Evolutionary conservation across 768 basidiomycete genomes (phyloP).

Genomic region (Coprinopsis strossmayeri): DNA sequence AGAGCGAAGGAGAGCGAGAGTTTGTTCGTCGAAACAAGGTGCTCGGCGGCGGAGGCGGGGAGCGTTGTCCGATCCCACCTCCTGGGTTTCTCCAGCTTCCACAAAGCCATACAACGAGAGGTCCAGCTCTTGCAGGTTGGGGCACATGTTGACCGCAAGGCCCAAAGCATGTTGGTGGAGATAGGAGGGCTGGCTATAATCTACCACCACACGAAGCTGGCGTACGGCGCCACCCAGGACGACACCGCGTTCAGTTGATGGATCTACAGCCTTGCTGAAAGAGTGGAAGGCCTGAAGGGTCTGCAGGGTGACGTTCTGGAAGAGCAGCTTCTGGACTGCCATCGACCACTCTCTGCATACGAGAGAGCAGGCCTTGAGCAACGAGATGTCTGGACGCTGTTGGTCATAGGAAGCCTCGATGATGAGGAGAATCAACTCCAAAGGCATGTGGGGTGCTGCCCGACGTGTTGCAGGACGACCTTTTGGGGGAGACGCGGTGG

Average conservation of each 20-base stretch:
- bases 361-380: constrained; percentile 51
- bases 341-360: constrained; percentile 63
- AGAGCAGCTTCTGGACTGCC: constrained; percentile 60
- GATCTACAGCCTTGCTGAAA: constrained; percentile 47
- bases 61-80: constrained; percentile 20
- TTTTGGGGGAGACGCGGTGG: not conserved
- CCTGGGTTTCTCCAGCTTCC: constrained; percentile 31
- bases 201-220: constrained; percentile 50
- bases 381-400: constrained; percentile 21
- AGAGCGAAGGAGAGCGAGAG: constrained; percentile 41
- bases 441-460: constrained; percentile 34
- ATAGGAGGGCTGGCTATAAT: constrained; percentile 59
- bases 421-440: constrained; percentile 58
- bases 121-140: constrained; percentile 48
- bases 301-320: constrained; percentile 47
- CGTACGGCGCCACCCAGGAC: constrained; percentile 48
- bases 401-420: constrained; percentile 47
- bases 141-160: constrained; percentile 49
- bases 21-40: constrained; percentile 47
- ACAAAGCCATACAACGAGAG: constrained; percentile 56
- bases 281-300: constrained; percentile 47
- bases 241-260: constrained; percentile 38
- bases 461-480: not conserved
- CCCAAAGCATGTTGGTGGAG: constrained; percentile 54
- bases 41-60: constrained; percentile 44